These are phyloP conservation scores for Solanum pimpinellifolium DNA, from an alignment of 257 asterid genomes.

Conservation along the genomic window DNA sequence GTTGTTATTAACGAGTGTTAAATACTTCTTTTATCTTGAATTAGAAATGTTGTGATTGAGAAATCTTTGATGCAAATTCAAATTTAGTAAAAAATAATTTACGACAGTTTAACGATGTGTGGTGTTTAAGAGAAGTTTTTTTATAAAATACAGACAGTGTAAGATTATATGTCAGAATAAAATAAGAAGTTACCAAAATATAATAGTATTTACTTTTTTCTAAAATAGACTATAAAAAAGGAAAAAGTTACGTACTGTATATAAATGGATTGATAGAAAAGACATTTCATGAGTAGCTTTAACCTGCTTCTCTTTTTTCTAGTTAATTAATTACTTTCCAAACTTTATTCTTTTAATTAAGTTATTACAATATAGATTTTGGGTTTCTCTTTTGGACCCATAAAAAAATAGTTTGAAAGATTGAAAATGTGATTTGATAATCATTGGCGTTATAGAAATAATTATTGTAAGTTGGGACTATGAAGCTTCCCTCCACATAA, in stretches of 20 bases:
- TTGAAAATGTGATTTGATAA: not conserved
- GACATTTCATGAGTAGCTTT: not conserved
- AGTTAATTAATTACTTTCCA: not conserved
- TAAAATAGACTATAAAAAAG: too few species aligned
- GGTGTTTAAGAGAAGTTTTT: not conserved
- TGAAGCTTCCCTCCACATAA: not conserved
- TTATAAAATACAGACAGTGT: not conserved
- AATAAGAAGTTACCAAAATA: not conserved
- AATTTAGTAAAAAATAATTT: too few species aligned
- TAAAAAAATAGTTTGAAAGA: not conserved
- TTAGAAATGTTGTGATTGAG: not conserved
- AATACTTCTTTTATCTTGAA: too few species aligned
- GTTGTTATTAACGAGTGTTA: too few species aligned
- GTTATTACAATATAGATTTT: not conserved
- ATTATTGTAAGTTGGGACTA: not conserved
- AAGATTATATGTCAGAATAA: not conserved
- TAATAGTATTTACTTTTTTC: too few species aligned
- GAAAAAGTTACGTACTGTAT: too few species aligned
- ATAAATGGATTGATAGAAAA: too few species aligned
- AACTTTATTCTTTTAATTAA: not conserved
- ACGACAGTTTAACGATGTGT: not conserved
- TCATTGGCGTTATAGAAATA: not conserved
- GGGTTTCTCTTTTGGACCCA: not conserved
- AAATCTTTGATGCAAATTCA: accelerated
- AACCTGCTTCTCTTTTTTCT: not conserved